Evolutionary conservation across 2,329 filamentous ascomycete species (phyloP).

Genomic region (Claviceps citrina): DNA sequence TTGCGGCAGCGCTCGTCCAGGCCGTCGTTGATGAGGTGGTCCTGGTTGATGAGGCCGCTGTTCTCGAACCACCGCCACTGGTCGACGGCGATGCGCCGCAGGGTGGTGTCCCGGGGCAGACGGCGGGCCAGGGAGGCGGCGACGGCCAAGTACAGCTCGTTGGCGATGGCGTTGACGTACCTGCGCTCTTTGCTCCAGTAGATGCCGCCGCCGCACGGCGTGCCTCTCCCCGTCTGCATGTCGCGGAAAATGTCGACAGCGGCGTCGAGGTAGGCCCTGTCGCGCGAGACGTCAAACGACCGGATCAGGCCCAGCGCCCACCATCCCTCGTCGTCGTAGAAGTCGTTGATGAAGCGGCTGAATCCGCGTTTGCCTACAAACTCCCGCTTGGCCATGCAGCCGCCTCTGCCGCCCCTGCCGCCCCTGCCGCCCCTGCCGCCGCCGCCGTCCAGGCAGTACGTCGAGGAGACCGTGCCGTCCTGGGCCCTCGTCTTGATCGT

Average conservation of each 20-base stretch:
- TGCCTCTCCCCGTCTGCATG: constrained; percentile 32
- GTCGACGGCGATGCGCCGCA: constrained; percentile 32
- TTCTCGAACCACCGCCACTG: constrained; percentile 38
- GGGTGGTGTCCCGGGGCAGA: constrained; percentile 23
- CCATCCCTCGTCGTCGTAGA: constrained; percentile 48
- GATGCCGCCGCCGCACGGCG: constrained; percentile 37
- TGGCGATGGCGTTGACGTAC: constrained; percentile 40
- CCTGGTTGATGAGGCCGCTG: constrained; percentile 35
- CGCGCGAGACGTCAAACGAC: constrained; percentile 37
- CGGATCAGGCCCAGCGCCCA: constrained; percentile 46
- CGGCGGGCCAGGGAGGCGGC: constrained; percentile 38
- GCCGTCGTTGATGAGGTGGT: constrained; percentile 39
- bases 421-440: constrained; percentile 1
- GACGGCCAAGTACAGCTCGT: constrained; percentile 41
- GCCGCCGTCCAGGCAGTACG: constrained; percentile 19
- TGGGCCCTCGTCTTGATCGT: constrained; percentile 23
- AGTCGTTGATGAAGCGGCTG: constrained; percentile 33
- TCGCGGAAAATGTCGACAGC: constrained; percentile 41
- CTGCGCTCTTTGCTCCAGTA: constrained; percentile 39
- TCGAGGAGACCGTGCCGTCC: constrained; percentile 22
- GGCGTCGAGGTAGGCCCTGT: constrained; percentile 36
- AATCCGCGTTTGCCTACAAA: constrained; percentile 20
- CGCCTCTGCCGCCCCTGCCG: constrained; percentile 5
- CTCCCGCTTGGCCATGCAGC: constrained; percentile 19
- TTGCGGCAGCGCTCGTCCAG: constrained; percentile 33